Evolutionary conservation across 2,329 filamentous ascomycete genomes (phyloP).

Genomic region (Diaporthe humulicola): DNA sequence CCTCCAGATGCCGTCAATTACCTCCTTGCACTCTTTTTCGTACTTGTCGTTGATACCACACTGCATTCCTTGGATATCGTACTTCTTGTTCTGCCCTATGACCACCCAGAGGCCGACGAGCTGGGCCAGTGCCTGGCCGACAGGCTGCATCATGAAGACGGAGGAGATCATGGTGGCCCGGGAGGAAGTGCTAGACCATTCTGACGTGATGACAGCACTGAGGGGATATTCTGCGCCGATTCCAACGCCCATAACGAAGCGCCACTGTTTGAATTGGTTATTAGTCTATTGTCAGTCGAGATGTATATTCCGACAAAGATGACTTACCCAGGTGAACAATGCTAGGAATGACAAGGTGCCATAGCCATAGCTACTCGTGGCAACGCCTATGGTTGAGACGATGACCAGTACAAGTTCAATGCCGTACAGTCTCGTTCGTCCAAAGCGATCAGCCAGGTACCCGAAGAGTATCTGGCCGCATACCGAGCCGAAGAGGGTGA

Average conservation of each 20-base stretch:
- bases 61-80: conserved; percentile 58
- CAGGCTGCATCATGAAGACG: conserved; percentile 78
- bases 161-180: conserved; percentile 76
- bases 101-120: conserved; percentile 69
- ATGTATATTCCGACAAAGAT: not conserved
- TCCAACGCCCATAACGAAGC: conserved; percentile 68
- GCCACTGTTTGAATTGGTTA: conserved; percentile 53
- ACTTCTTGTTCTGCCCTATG: conserved; percentile 58
- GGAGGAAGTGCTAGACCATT: conserved; percentile 74
- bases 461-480: conserved; percentile 66
- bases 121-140: conserved; percentile 76
- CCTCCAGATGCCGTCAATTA: conserved; percentile 74
- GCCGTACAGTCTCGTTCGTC: conserved; percentile 68
- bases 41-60: conserved; percentile 62
- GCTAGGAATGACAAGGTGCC: conserved; percentile 63
- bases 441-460: conserved; percentile 66
- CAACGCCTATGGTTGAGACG: conserved; percentile 68
- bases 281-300: not conserved
- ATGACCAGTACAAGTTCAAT: conserved; percentile 69
- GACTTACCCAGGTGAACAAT: conserved; percentile 61
- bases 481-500: conserved; percentile 66
- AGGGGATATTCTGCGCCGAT: conserved; percentile 79
- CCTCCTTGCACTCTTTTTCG: conserved; percentile 59
- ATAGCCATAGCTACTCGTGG: conserved; percentile 65
- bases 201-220: conserved; percentile 75